phyloP scores from a whole-genome alignment of 2,329 filamentous ascomycete genomes.

The Decorospora gaudefroyi region DNA sequence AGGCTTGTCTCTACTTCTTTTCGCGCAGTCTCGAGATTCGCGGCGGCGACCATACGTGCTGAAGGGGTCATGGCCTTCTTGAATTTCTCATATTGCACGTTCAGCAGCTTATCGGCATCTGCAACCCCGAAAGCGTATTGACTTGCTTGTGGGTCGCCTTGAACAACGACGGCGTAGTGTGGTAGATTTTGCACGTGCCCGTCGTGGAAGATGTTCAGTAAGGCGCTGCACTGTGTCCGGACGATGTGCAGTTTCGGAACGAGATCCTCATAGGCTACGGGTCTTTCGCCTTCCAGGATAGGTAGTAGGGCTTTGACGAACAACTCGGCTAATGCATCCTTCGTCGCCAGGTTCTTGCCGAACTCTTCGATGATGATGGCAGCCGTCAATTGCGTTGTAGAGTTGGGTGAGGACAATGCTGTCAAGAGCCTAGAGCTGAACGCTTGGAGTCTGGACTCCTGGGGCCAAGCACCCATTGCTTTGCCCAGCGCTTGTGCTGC shows the following conservation, averaged over 20 bases:
- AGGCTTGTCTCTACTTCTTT: constrained; percentile 72
- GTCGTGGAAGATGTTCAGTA: constrained; percentile 90
- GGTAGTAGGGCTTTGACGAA: constrained; percentile 70
- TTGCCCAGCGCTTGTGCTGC: constrained; percentile 85
- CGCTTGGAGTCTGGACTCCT: constrained; percentile 59
- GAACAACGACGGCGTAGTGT: constrained; percentile 83
- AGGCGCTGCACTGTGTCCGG: constrained; percentile 85
- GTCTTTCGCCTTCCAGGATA: constrained; percentile 80
- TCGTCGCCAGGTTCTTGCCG: constrained; percentile 59
- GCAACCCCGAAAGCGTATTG: constrained; percentile 87
- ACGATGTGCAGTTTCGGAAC: constrained; percentile 88
- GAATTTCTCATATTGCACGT: constrained; percentile 81
- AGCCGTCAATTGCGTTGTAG: constrained; percentile 83
- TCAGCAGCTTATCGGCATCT: constrained; percentile 86
- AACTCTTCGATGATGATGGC: constrained; percentile 89
- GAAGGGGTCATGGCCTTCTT: constrained; percentile 88
- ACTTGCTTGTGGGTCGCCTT: constrained; percentile 89
- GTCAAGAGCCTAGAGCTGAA: constrained; percentile 70
- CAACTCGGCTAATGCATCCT: constrained; percentile 58
- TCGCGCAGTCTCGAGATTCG: constrained; percentile 78
- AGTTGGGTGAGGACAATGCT: constrained; percentile 71
- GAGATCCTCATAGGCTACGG: constrained; percentile 83
- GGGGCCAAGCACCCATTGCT: constrained; percentile 77
- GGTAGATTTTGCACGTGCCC: constrained; percentile 65
- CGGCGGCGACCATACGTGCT: constrained; percentile 80